A percentile compares a stretch with the other conserved stretches of the same genome.
Evolutionary conservation across 2,329 filamentous ascomycete genomes (phyloP).

Genomic region (Neonectria hederae): DNA sequence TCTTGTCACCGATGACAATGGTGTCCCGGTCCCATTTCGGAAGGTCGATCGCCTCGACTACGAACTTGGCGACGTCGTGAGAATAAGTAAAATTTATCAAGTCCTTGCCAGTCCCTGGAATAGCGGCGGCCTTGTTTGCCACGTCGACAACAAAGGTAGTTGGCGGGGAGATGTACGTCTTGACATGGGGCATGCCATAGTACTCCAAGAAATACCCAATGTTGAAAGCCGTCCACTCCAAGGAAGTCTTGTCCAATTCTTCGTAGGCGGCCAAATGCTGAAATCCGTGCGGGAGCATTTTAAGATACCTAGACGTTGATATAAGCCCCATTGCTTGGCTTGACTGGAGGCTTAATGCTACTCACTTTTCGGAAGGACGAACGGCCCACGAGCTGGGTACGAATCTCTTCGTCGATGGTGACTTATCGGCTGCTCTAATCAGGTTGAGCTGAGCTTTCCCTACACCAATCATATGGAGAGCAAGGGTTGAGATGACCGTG

Average conservation of each 20-base stretch:
- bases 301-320: background rate
- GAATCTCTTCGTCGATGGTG: background rate
- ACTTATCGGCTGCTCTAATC: background rate
- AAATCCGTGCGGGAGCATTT: background rate
- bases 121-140: background rate
- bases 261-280: background rate
- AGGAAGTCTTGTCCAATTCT: background rate
- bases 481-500: background rate
- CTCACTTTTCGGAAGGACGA: background rate
- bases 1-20: slow-evolving; percentile 50
- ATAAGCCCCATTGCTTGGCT: background rate
- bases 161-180: slow-evolving; percentile 7
- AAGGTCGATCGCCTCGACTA: slow-evolving; percentile 52
- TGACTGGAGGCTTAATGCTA: background rate
- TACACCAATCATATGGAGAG: background rate
- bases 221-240: slow-evolving; percentile 8
- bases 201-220: slow-evolving; percentile 8
- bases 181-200: slow-evolving; percentile 4
- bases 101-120: slow-evolving; percentile 50
- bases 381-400: slow-evolving; percentile 6
- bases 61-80: slow-evolving; percentile 57
- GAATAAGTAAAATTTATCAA: slow-evolving; percentile 59
- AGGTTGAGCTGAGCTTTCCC: background rate
- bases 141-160: slow-evolving; percentile 5
- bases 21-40: slow-evolving; percentile 55